Evolutionary conservation across 805 yeast genomes (phyloP), one percentile per base, ranked within the genome.

Genomic region (Kodamaea restingae): DNA sequence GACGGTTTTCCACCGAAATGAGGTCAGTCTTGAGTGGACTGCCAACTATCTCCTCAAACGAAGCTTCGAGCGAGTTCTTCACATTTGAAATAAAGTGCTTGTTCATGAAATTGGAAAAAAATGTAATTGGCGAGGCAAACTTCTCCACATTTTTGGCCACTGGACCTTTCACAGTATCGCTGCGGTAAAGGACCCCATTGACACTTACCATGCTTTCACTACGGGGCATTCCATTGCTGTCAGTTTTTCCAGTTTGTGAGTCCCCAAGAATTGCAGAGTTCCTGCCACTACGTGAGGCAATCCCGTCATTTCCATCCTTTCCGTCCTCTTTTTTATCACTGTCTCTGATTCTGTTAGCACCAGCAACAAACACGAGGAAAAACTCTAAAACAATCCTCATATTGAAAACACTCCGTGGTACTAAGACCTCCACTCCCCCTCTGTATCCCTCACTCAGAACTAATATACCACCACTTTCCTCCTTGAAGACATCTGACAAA

Each of bases 361-460:
- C 80, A 32, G 84, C 80, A 18, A 79, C 67, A 52, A 86, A 87
- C 9, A 79, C 62, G 35, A 87, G 68, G 27, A 87, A 78, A 27
- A 85, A 81, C 41, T 84, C 95, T 35, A 87, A 60, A 11, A 88
- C 73, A 4, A 84, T 73, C 47, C 90, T 73, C 82, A 90, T 86
- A 51, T 88, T 87, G 60, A 84, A 80, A 11, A 88, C 73, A 51
- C 79, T 80, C 2, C 87, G 79, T 0, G 80, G 78, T 2, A 85
- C 84, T 27, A 87, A 60, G 3, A 80, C 71, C 44, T 82, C 80
- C 38, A 81, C 81, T 48, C 75, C 73, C 15, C 78, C 68, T 43
- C 61, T 64, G 43, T 71, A 71, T 2, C 75, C 65, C 46, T 80
- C 87, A 44, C 71, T 78, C 31, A 80, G 79, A 32, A 85, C 75